Evolutionary conservation across 257 asterid genomes (phyloP), one percentile per base, ranked within the genome.

Genomic region (Paraleonurus japonicus): DNA sequence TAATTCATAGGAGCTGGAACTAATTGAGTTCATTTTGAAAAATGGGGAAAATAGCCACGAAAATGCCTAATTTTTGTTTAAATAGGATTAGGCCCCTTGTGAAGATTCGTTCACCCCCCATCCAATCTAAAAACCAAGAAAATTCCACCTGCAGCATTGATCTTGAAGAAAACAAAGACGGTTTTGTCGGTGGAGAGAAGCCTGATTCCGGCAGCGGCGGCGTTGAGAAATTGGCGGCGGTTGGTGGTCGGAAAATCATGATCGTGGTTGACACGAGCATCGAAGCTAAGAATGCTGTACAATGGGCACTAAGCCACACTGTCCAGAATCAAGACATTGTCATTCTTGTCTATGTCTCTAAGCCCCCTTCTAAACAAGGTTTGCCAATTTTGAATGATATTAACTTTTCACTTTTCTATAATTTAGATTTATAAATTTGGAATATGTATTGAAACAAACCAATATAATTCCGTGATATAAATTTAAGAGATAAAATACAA

Each of bases 221-320:
- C 2, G 70, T 7, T n/a, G 65, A 33, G 9, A 73, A 76, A 75
- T 4, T 73, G 5, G 76, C 51, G 23, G 76, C 61, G 1, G 32
- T 61, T 0, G 72, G 76, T 79, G 95, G 88, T 61, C 83, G 95
- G 85, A 88, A 79, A 81, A 85, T 90, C 53, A 83, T 90, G 95
- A 84, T 90, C 62, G 88, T 90, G 59, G 88, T 89, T 17, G 97
- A 90, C 72, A 71, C 89, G 7, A 81, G 89, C 74, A 30, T 65
- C 30, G 96, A 87, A 82, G 82, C 92, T 6, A 90, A 87, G 82
- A 83, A 78, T 70, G 96, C 96, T 0, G 80, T 90, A 65, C 85
- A 85, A 51, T 90, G 96, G 96, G 89, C 95, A 53, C 82, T 90
- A 54, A 87, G 88, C 75, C 97, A 90, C 75, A 75, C 92, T 0